Evolutionary conservation across 106 monocot species (phyloP), one percentile per base, ranked within the genome.

Genomic region (Dendrobium officinale): DNA sequence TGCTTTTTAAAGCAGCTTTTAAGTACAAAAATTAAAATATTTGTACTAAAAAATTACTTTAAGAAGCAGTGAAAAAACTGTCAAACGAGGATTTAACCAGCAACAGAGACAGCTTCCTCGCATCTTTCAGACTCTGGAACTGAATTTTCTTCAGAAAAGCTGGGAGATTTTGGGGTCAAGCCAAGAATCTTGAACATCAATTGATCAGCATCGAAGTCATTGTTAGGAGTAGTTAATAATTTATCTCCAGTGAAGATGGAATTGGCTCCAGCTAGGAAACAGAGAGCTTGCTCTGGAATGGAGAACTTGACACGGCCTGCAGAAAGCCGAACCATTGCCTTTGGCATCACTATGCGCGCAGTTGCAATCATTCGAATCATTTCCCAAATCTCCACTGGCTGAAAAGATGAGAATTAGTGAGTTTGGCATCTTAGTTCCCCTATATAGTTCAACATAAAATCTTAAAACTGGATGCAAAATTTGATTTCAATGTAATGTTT

Each of bases 211-310:
- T 95, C 90, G 13, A 87, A 90, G 67, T 95, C 95, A 31, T 98
- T 98, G 81, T 98, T 98, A 4, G 92, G 84, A 0, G 97, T 98
- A 6, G 97, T 98, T 74, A 98, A 61, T 29, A 98, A 79, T 78
- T 95, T 98, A 76, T 98, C 97, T 6, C 97, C 97, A 0, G 97
- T 88, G 87, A 98, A 98, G 72, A 98, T 95, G 56, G 97, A 98
- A 78, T 98, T 98, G 55, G 97, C 94, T 42, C 97, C 97, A 19
- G 97, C 97, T 6, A 98, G 82, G 58, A 98, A 95, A 80, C 97
- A 98, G 22, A 98, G 79, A 18, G 97, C 91, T 85, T 98, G 97
- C 81, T 98, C 97, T 7, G 97, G 86, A 83, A 98, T 91, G 68
- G 97, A 95, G 43, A 98, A 98, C 47, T 85, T 81, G 1, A 98